Evolutionary conservation across 2,329 filamentous ascomycete species (phyloP).

Genomic region (Cadophora malorum): DNA sequence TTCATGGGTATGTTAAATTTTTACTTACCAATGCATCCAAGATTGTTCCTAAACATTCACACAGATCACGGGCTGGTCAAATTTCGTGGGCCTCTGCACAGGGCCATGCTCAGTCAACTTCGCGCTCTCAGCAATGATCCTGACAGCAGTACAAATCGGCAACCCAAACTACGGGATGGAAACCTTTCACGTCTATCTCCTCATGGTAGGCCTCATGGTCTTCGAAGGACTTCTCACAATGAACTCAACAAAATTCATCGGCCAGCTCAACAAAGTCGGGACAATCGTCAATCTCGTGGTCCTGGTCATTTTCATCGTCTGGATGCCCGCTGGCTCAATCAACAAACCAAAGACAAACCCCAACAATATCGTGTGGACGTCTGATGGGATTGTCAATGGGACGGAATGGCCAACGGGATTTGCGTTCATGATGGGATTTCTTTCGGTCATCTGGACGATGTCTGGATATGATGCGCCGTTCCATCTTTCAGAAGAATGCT

Average conservation of each 20-base stretch:
- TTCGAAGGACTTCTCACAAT: conserved; percentile 24
- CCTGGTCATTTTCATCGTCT: conserved; percentile 25
- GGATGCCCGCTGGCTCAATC: conserved; percentile 16
- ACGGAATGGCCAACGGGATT: conserved; percentile 65
- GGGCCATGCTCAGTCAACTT: conserved; percentile 26
- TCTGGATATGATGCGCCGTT: conserved; percentile 68
- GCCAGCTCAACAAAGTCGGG: conserved; percentile 21
- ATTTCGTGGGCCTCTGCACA: conserved; percentile 24
- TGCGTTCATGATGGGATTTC: conserved; percentile 67
- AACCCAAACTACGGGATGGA: conserved; percentile 21
- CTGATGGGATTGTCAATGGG: conserved; percentile 55
- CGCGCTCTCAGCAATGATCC: conserved; percentile 25
- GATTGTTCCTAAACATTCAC: background rate
- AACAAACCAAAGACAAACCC: conserved; percentile 20
- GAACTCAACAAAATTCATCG: conserved; percentile 24
- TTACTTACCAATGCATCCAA: background rate
- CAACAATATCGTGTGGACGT: conserved; percentile 22
- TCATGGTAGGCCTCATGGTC: conserved; percentile 22
- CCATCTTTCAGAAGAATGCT: conserved; percentile 70
- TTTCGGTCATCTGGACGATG: conserved; percentile 68
- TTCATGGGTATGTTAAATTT: conserved; percentile 21
- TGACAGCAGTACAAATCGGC: conserved; percentile 20
- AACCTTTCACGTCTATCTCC: conserved; percentile 22
- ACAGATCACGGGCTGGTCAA: conserved; percentile 28
- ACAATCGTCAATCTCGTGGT: conserved; percentile 20